A percentile compares a stretch with the other conserved stretches of the same genome.
Evolutionary conservation across 2,329 filamentous ascomycete genomes (phyloP).

Genomic region (Corynespora cassiicola): DNA sequence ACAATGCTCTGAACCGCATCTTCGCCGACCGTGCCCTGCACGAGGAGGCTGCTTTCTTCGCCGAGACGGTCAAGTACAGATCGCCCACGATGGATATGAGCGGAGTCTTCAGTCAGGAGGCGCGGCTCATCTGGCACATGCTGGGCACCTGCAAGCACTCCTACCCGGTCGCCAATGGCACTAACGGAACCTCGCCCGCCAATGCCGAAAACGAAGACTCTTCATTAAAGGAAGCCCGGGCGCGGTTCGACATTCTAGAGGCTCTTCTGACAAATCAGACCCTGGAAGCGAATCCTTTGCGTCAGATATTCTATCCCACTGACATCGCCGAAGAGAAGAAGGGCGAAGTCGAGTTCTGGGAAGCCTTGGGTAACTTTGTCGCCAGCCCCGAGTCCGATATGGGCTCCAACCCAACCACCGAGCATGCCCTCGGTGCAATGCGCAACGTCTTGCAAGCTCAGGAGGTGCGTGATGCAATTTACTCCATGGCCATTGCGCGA

Average conservation of each 20-base stretch:
- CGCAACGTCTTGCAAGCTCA: constrained; percentile 76
- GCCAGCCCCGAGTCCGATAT: constrained; percentile 68
- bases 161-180: constrained; percentile 43
- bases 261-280: constrained; percentile 76
- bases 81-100: constrained; percentile 35
- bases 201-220: constrained; percentile 61
- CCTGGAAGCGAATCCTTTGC: constrained; percentile 64
- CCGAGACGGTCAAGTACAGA: constrained; percentile 39
- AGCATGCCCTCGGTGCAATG: constrained; percentile 69
- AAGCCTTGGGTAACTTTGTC: constrained; percentile 74
- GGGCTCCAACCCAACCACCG: constrained; percentile 63
- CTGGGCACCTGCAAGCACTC: constrained; percentile 59
- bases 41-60: constrained; percentile 43
- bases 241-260: constrained; percentile 78
- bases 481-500: constrained; percentile 82
- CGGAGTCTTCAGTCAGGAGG: constrained; percentile 60
- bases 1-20: constrained; percentile 55
- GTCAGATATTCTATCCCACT: constrained; percentile 57
- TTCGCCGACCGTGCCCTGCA: constrained; percentile 54
- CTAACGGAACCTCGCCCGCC: constrained; percentile 49
- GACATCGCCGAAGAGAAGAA: constrained; percentile 44
- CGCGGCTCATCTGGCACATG: constrained; percentile 66
- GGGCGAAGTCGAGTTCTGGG: constrained; percentile 80
- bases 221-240: constrained; percentile 65
- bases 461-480: constrained; percentile 89